These are phyloP conservation scores for California macrophylla DNA, from an alignment of 441 rosid genomes.

Conservation along the genomic window DNA sequence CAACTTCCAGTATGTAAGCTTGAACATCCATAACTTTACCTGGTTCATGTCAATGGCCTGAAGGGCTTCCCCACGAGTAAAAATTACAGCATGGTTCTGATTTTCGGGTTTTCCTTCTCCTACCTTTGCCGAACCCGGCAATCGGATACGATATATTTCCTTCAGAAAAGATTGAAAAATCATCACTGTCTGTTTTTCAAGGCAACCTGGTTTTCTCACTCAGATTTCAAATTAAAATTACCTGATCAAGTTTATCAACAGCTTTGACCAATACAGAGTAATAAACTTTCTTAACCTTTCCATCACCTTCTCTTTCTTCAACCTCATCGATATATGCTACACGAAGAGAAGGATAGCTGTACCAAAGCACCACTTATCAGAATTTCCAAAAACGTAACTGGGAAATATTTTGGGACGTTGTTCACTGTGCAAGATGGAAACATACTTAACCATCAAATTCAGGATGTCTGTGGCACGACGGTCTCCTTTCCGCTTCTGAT, in stretches of 20 bases:
- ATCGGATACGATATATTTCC: constrained; percentile 87
- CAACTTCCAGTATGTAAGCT: not conserved
- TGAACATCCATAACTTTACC: constrained; percentile 28
- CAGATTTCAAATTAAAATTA: constrained; percentile 21
- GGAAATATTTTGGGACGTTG: not conserved
- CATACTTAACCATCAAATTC: constrained; percentile 96
- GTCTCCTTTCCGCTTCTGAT: constrained; percentile 88
- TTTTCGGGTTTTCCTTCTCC: constrained; percentile 97
- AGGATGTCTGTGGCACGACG: constrained; percentile 91
- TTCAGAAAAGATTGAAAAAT: constrained; percentile 20
- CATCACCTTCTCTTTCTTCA: constrained; percentile 71
- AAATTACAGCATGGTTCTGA: constrained; percentile 80
- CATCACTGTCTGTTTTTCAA: constrained; percentile 16
- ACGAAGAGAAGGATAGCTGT: constrained; percentile 84
- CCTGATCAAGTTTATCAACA: constrained; percentile 91
- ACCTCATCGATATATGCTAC: constrained; percentile 94
- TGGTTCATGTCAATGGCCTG: constrained; percentile 96
- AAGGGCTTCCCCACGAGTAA: constrained; percentile 89
- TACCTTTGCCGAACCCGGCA: constrained; percentile 74
- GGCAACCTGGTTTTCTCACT: constrained; percentile 7
- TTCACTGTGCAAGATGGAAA: constrained; percentile 19
- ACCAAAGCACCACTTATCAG: constrained; percentile 22
- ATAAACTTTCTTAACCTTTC: constrained; percentile 62
- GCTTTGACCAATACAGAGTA: constrained; percentile 90
- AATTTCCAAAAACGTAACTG: not conserved